These are phyloP conservation scores for Lactarius evosmus DNA, from an alignment of 768 basidiomycete genomes.

Conservation along the genomic window DNA sequence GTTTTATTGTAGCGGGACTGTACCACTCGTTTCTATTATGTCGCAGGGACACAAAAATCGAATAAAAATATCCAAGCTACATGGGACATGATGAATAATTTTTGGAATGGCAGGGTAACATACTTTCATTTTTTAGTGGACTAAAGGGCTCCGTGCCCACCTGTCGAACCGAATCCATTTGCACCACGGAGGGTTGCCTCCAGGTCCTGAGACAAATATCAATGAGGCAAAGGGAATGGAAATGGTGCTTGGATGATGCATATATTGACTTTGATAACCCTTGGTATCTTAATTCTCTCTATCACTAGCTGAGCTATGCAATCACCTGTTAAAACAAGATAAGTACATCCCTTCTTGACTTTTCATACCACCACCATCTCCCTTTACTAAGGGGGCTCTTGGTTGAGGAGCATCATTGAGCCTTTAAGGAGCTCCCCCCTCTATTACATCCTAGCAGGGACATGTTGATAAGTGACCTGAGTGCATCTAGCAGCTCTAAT, in stretches of 20 bases:
- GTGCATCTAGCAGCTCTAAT: too few species aligned
- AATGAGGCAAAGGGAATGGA: slow-evolving; percentile 2
- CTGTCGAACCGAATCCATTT: slow-evolving; percentile 93
- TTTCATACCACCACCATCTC: too few species aligned
- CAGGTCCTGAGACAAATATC: slow-evolving; percentile 53
- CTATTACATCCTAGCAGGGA: too few species aligned
- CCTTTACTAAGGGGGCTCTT: too few species aligned
- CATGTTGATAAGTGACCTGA: too few species aligned
- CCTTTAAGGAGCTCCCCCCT: too few species aligned
- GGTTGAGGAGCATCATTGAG: too few species aligned
- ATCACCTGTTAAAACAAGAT: too few species aligned
- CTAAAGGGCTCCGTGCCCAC: slow-evolving; percentile 54
- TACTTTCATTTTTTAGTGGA: too few species aligned
- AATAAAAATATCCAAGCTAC: slow-evolving; percentile 22
- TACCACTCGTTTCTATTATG: background rate
- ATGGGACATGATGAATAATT: slow-evolving; percentile 39
- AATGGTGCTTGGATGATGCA: slow-evolving; percentile 31
- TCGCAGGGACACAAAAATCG: background rate
- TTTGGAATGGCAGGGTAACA: background rate
- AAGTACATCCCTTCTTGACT: too few species aligned
- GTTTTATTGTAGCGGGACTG: background rate
- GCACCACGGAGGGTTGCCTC: slow-evolving; percentile 83
- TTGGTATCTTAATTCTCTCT: slow-evolving; percentile 84
- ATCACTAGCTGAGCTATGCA: slow-evolving; percentile 95
- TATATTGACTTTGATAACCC: slow-evolving; percentile 81